Base-by-base conservation (phyloP, 139 green algal genomes). In the Deuterostichococcus epilithicus region DNA sequence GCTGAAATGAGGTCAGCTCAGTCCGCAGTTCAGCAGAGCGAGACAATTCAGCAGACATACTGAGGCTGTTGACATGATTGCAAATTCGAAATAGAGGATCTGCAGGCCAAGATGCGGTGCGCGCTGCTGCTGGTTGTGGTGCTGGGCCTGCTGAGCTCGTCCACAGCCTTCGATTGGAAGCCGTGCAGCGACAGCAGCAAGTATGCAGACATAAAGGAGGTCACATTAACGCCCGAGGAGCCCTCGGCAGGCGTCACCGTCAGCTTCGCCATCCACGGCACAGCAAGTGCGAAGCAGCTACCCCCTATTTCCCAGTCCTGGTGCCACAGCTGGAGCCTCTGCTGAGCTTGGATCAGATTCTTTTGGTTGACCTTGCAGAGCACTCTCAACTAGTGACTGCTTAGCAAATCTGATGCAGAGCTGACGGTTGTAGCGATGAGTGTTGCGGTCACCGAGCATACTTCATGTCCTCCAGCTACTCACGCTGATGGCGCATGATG, bases 221-320 rank as follows among this genome's bases (percentile, higher is more conserved):
- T 76, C 72, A 32, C 15, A 13, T 34, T 76, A 2, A 52, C 72
- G 45, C 72, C 72, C 0, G 72, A 76, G 18, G 18, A 47, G 32
- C 72, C 72, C 8, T 35, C 36, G 36, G 42, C 72, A n/a, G 72
- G 72, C 30, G 30, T 32, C 33, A 76, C 72, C 34, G 72, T 44
- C 8, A 30, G 30, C 3, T 76, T 76, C 33, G 28, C 4, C 0
- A 36, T 76, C 18, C 23, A 76, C 18, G 72, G 42, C 30, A 68
- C 45, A 36, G 44, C 45, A 76, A 58, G 70, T 66, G 30, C 13
- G 28, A 3, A 39, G 4, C 32, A 26, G 30, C 25, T 39, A 70
- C 25, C 65, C 10, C 42, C 42, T n/a, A n/a, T n/a, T n/a, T n/a
- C n/a, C n/a, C n/a, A n/a, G n/a, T n/a, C n/a, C n/a, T n/a, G n/a